Evolutionary conservation across 192 early-diverging fungal genomes (phyloP), one percentile per base, ranked within the genome.

Genomic region (Entophlyctis helioformis): DNA sequence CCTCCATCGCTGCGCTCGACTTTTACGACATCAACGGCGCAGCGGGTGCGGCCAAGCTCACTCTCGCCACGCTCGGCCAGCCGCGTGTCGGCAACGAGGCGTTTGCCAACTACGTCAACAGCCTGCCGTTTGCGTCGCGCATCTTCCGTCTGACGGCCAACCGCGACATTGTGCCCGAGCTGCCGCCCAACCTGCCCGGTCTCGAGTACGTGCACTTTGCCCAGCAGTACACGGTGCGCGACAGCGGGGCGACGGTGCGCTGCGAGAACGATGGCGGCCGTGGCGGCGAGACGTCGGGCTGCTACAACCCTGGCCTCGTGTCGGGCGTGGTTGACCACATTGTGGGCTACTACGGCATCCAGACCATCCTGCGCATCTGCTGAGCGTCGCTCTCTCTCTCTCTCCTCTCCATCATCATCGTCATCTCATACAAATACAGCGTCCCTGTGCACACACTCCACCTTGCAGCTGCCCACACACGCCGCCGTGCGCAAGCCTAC

Each of bases 71-170:
- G 3, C 44, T 53, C 25, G 61, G 68, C 21, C 33, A 54, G 24
- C 63, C 63, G 22, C 56, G 63, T 16, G 57, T 70, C 10, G 63
- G 67, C 16, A 66, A 65, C 50, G 10, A 18, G 24, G 42, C 35
- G 3, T 70, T 58, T 24, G 41, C 36, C 16, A n/a, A 48, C n/a
- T 63, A 39, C 40, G 40, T 57, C 22, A 21, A 28, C 48, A 44
- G 36, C 0, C 37, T 48, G 10, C 44, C 50, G 22, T 53, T 54
- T 40, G 15, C 40, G 28, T 25, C 16, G n/a, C 29, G 38, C 34
- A 27, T 54, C 18, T 46, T 27, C 52, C 42, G 57, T 20, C 21
- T 53, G 22, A 53, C 53, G 7, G 32, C 48, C 48, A 25, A 53
- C 36, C 19, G 12, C 47, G 55, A 63, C 44, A 49, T 54, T 21